These are phyloP conservation scores for Alectoria sarmentosa DNA, from an alignment of 495 filamentous ascomycete species.

Conservation along the genomic window DNA sequence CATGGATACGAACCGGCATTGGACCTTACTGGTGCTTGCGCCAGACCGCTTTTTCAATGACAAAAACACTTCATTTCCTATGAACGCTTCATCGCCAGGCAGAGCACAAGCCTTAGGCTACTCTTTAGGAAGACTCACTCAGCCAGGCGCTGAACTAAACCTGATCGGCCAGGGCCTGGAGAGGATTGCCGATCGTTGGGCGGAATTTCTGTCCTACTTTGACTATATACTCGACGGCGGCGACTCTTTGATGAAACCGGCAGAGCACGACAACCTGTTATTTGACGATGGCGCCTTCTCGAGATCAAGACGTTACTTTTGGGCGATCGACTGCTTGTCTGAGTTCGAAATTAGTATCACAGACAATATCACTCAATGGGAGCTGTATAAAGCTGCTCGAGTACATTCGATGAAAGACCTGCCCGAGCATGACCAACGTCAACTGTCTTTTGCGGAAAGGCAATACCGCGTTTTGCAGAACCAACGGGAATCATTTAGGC, in stretches of 20 bases:
- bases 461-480: constrained; percentile 25
- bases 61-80: constrained; percentile 25
- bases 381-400: constrained; percentile 24
- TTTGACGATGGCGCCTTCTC: constrained; percentile 31
- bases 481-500: constrained; percentile 27
- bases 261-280: constrained; percentile 29
- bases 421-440: constrained; percentile 18
- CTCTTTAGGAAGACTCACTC: constrained; percentile 21
- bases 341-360: constrained; percentile 27
- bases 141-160: constrained; percentile 24
- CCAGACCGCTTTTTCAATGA: constrained; percentile 26
- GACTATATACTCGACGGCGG: constrained; percentile 27
- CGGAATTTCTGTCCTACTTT: constrained; percentile 27
- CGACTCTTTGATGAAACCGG: constrained; percentile 27
- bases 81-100: constrained; percentile 19
- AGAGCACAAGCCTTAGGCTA: constrained; percentile 23
- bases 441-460: constrained; percentile 22
- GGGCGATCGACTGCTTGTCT: constrained; percentile 29
- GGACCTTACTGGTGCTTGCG: constrained; percentile 26
- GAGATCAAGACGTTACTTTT: constrained; percentile 31
- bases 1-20: constrained; percentile 6
- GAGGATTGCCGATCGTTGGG: constrained; percentile 27
- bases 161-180: constrained; percentile 27
- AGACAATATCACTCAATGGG: constrained; percentile 30
- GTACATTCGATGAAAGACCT: constrained; percentile 6